phyloP scores from a whole-genome alignment of 2,329 filamentous ascomycete species.

The Cryphonectria nitschkei region DNA sequence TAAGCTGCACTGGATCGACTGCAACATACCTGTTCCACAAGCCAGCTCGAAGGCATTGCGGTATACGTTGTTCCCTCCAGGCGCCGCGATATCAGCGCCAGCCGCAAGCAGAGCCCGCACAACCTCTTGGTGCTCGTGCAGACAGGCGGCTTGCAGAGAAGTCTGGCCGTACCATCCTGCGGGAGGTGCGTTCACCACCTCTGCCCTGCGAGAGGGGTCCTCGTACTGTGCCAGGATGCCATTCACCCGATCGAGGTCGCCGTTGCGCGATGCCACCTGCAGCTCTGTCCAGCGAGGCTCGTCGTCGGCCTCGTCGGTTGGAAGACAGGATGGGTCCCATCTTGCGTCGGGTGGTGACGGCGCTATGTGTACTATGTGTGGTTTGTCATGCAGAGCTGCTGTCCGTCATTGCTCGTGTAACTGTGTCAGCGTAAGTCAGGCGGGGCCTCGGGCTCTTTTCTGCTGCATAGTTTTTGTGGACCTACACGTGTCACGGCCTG shows the following conservation, averaged over 20 bases:
- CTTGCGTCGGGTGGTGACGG: conserved; percentile 14
- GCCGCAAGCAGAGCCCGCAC: conserved; percentile 36
- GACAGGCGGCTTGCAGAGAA: conserved; percentile 43
- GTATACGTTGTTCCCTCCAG: conserved; percentile 40
- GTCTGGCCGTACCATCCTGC: conserved; percentile 42
- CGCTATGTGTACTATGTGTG: background rate
- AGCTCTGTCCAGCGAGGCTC: conserved; percentile 39
- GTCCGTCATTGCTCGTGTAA: background rate
- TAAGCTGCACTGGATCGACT: background rate
- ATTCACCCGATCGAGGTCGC: conserved; percentile 36
- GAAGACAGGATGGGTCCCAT: conserved; percentile 21
- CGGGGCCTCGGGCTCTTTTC: background rate
- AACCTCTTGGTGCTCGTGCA: conserved; percentile 34
- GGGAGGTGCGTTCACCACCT: conserved; percentile 37
- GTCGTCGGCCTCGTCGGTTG: conserved; percentile 18
- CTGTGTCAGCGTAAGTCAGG: background rate
- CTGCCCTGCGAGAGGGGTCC: conserved; percentile 11
- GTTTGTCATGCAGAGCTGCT: conserved; percentile 35
- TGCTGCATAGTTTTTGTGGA: no score
- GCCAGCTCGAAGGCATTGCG: conserved; percentile 46
- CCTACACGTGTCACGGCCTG: background rate
- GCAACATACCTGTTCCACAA: conserved; percentile 34
- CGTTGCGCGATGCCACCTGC: conserved; percentile 40
- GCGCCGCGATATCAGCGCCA: conserved; percentile 41
- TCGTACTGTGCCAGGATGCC: conserved; percentile 32